Evolutionary conservation across 176 grass and related monocot genomes (phyloP).

Genomic region (Aegilops umbellulata): DNA sequence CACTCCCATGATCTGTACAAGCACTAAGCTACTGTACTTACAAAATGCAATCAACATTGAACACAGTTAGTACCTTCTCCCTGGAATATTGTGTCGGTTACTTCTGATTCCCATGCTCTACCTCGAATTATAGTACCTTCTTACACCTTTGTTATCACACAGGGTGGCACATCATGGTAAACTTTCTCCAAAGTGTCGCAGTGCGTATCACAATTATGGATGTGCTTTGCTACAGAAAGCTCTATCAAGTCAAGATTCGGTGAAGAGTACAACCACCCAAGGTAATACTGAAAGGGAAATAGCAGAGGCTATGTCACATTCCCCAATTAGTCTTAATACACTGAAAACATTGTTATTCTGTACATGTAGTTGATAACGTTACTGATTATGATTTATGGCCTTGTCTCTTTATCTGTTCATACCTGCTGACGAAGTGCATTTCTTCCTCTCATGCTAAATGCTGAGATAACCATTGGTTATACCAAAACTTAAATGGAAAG

Average conservation of each 20-base stretch:
- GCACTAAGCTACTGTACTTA: neutral
- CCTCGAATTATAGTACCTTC: neutral
- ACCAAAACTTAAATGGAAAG: slow-evolving; percentile 50
- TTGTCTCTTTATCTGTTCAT: slow-evolving; percentile 11
- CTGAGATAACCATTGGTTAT: slow-evolving; percentile 33
- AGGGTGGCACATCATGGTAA: slow-evolving; percentile 71
- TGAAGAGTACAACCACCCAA: slow-evolving; percentile 40
- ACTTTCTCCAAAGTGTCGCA: slow-evolving; percentile 71
- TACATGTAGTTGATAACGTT: neutral
- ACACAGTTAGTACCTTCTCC: neutral
- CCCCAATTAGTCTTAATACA: neutral
- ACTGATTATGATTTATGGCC: neutral
- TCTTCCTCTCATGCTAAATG: slow-evolving; percentile 1
- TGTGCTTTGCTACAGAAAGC: slow-evolving; percentile 73
- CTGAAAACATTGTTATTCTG: neutral
- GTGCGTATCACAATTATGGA: slow-evolving; percentile 84
- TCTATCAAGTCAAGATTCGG: slow-evolving; percentile 43
- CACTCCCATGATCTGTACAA: neutral
- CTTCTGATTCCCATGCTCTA: neutral
- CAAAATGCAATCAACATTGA: neutral
- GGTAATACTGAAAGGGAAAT: slow-evolving; percentile 25
- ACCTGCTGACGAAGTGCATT: slow-evolving; percentile 2
- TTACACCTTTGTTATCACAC: neutral
- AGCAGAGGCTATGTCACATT: neutral
- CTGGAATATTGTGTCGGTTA: neutral